These are phyloP conservation scores for Abrus precatorius DNA, from an alignment of 306 rosid species.

Conservation along the genomic window DNA sequence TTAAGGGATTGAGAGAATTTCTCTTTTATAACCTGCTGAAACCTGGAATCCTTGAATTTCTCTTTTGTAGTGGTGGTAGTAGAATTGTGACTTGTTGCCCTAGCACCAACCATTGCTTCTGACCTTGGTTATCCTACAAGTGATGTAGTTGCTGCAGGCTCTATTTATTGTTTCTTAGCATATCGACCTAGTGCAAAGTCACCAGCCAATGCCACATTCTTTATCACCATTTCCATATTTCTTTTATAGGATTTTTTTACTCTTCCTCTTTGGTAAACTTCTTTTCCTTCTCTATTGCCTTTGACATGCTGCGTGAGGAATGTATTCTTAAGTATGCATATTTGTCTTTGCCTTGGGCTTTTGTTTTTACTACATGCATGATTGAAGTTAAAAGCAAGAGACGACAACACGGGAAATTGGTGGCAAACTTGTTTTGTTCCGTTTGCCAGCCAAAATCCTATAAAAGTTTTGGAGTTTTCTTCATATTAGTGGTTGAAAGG, in stretches of 20 bases:
- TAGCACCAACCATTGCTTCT: conserved; percentile 35
- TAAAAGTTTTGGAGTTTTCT: conserved; percentile 4
- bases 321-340: neutral
- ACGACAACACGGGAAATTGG: conserved; percentile 34
- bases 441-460: conserved; percentile 43
- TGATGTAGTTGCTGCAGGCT: conserved; percentile 33
- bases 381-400: conserved; percentile 40
- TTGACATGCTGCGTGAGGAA: conserved; percentile 17
- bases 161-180: conserved; percentile 67
- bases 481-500: neutral
- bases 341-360: too few relatives aligned
- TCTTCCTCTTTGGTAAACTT: neutral
- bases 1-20: neutral
- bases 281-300: neutral
- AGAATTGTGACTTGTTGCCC: conserved; percentile 54
- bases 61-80: conserved; percentile 61
- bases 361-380: too few relatives aligned
- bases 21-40: conserved; percentile 67
- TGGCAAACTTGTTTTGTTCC: conserved; percentile 42
- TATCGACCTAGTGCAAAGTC: conserved; percentile 45
- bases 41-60: conserved; percentile 74
- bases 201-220: conserved; percentile 51
- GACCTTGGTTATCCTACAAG: conserved; percentile 39
- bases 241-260: neutral
- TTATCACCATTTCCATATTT: conserved; percentile 57